These are phyloP conservation scores for Panaeolus cyanescens DNA, from an alignment of 768 basidiomycete species.

Conservation along the genomic window DNA sequence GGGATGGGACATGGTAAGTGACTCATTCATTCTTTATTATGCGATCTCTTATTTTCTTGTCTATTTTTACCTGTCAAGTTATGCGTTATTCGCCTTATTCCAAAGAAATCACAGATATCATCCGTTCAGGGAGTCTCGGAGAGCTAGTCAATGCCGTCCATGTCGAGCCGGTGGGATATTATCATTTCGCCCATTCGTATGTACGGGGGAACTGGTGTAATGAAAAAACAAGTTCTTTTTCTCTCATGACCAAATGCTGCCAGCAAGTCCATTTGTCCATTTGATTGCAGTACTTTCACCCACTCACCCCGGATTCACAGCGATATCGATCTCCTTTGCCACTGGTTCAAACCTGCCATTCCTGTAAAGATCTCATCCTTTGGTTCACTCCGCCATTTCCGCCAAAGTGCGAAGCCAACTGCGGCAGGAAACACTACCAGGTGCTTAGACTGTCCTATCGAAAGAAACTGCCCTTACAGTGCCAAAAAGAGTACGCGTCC, in stretches of 20 bases:
- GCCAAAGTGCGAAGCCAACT: conserved; percentile 67
- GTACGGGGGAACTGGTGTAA: conserved; percentile 82
- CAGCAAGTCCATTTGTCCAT: conserved; percentile 54
- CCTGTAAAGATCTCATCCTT: conserved; percentile 81
- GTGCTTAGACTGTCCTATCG: conserved; percentile 78
- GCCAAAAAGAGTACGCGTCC: conserved; percentile 73
- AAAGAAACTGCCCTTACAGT: conserved; percentile 79
- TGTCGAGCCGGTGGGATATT: conserved; percentile 84
- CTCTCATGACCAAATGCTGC: conserved; percentile 88
- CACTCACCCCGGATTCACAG: conserved; percentile 35
- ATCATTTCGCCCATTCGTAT: conserved; percentile 88
- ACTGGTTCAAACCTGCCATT: conserved; percentile 68
- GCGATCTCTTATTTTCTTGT: not conserved
- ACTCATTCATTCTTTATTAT: too few relatives aligned
- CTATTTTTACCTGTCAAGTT: conserved; percentile 43
- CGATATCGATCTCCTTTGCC: conserved; percentile 83
- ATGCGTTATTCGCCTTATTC: conserved; percentile 87
- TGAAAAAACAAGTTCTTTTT: conserved; percentile 72
- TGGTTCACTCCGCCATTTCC: conserved; percentile 84
- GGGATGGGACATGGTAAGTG: conserved; percentile 85
- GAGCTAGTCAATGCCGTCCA: conserved; percentile 83
- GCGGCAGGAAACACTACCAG: conserved; percentile 66
- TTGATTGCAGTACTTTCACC: not conserved
- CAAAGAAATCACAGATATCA: conserved; percentile 64
- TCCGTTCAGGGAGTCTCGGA: conserved; percentile 73